phyloP scores from a whole-genome alignment of 768 basidiomycete species.

The Serendipita indica region DNA sequence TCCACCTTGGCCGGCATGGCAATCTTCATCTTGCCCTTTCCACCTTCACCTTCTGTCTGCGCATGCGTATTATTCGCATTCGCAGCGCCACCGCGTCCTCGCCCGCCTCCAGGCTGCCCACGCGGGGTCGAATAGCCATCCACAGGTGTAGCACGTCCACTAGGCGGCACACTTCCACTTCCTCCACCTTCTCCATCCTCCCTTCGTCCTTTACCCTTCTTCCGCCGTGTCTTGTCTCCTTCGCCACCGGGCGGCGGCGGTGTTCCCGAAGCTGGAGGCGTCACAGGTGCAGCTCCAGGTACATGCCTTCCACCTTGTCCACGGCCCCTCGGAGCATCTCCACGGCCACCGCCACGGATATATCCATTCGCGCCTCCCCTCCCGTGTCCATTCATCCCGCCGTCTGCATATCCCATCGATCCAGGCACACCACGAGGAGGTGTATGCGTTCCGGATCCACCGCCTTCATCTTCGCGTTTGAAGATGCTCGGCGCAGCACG shows the following conservation, averaged over 20 bases:
- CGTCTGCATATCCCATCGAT: constrained; percentile 14
- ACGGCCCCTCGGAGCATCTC: not conserved
- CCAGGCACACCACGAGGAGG: constrained; percentile 29
- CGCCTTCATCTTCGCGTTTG: constrained; percentile 86
- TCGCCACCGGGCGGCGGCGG: constrained; percentile 9
- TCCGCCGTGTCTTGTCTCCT: constrained; percentile 15
- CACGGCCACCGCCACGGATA: not conserved
- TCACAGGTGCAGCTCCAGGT: constrained; percentile 55
- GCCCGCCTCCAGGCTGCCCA: constrained; percentile 13
- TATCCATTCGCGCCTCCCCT: constrained; percentile 2
- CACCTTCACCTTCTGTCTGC: constrained; percentile 12
- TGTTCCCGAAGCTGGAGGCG: constrained; percentile 27
- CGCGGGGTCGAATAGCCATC: constrained; percentile 23
- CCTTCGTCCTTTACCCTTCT: constrained; percentile 18
- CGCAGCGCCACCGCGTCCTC: constrained; percentile 14
- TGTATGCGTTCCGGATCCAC: constrained; percentile 43
- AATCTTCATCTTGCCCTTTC: constrained; percentile 15
- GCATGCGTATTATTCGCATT: constrained; percentile 8
- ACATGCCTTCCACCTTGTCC: constrained; percentile 35
- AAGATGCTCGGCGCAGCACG: constrained; percentile 75
- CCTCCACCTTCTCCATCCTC: constrained; percentile 15
- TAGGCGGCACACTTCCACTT: constrained; percentile 9
- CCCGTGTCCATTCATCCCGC: constrained; percentile 15
- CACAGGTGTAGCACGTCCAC: constrained; percentile 23
- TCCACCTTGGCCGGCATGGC: constrained; percentile 17